Base-by-base conservation (phyloP, 192 early-diverging fungal species). In the Borealophlyctis nickersoniae region DNA sequence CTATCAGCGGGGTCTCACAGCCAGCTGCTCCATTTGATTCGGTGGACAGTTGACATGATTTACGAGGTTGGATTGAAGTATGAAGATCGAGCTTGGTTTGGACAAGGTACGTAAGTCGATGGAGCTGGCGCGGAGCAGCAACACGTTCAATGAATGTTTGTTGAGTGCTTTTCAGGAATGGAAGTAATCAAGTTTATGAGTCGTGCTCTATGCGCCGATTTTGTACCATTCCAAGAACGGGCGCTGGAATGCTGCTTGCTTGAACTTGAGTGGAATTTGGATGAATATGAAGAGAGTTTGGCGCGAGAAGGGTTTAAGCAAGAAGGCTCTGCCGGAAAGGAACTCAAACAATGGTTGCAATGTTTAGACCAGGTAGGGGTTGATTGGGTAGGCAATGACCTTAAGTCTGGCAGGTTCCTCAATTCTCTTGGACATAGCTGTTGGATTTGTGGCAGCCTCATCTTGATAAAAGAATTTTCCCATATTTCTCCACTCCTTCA, bases 91-190 rank as follows among this genome's bases (percentile, higher is more conserved):
- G 50, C 54, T 9, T 78, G 78, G 76, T 56, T 71, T 5, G 60
- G 55, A 19, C 76, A 79, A 74, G 76, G 84, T 81, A 57, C 36
- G 52, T 27, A 45, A 19, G 4, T 36, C 56, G 62, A 7, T 14
- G n/a, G 52, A 28, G 7, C 23, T 23, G 28, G 28, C 29, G 22
- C 39, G 24, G n/a, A n/a, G n/a, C n/a, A n/a, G n/a, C n/a, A n/a
- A n/a, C n/a, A n/a, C n/a, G n/a, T n/a, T n/a, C n/a, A n/a, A n/a
- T n/a, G n/a, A n/a, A n/a, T n/a, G n/a, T n/a, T n/a, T n/a, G n/a
- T n/a, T n/a, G n/a, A n/a, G n/a, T n/a, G n/a, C n/a, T n/a, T n/a
- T n/a, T n/a, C 26, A 71, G 65, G 49, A 31, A 9, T 53, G 11
- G 69, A 71, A 2, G 35, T 74, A n/a, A 33, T 77, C 3, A 70